These are phyloP conservation scores for Eimeria sp. DNA, from an alignment of 169 alveolate genomes.

Conservation along the genomic window DNA sequence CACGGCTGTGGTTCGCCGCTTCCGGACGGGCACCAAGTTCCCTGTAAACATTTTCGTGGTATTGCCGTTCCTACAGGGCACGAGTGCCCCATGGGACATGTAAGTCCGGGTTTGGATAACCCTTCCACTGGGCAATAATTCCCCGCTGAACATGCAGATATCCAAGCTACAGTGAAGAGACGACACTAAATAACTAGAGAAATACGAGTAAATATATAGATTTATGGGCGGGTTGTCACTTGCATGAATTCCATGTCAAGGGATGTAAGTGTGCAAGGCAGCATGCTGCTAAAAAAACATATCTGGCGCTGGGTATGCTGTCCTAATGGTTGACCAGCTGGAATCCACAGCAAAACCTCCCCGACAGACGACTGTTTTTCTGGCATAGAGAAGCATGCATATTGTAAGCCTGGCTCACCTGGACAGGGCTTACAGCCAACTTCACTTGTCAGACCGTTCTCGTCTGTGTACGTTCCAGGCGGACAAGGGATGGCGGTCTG, in stretches of 20 bases:
- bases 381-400: background rate
- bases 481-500: constrained; percentile 70
- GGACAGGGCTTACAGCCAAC: constrained; percentile 56
- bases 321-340: background rate
- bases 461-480: constrained; percentile 61
- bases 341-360: background rate
- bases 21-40: constrained; percentile 87
- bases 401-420: background rate
- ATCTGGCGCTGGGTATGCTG: background rate
- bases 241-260: background rate
- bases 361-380: background rate
- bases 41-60: constrained; percentile 86
- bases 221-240: background rate
- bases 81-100: constrained; percentile 46
- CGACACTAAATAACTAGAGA: too few species aligned
- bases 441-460: constrained; percentile 26
- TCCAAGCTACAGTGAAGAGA: too few species aligned
- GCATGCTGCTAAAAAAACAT: background rate
- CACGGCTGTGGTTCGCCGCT: constrained; percentile 82
- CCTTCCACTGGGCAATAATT: constrained; percentile 56
- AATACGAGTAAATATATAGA: too few species aligned
- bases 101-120: constrained; percentile 37
- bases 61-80: constrained; percentile 71
- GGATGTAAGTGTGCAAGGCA: background rate
- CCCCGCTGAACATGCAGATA: constrained; percentile 48